Percentiles rank a stretch among this genome's conserved stretches.
These are phyloP conservation scores for Erodium chrysanthum DNA, from an alignment of 441 rosid genomes.

Conservation along the genomic window DNA sequence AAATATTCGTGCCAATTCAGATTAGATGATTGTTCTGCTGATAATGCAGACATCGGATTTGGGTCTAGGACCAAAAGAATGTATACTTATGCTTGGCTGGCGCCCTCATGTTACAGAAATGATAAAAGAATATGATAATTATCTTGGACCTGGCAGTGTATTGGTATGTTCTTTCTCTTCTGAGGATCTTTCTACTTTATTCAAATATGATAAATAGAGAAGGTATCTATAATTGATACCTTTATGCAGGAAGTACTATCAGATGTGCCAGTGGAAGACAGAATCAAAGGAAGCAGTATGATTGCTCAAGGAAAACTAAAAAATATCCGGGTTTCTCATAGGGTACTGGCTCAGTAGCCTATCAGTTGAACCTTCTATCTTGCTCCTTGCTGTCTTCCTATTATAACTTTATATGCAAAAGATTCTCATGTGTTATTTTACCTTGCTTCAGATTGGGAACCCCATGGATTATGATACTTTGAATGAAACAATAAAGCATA, in stretches of 20 bases:
- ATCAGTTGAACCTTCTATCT: background rate
- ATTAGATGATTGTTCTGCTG: constrained; percentile 16
- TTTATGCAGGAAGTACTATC: constrained; percentile 74
- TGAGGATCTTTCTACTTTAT: constrained; percentile 7
- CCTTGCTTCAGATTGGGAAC: constrained; percentile 56
- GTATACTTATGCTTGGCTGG: constrained; percentile 89
- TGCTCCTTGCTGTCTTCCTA: too few relatives aligned
- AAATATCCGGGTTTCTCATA: constrained; percentile 51
- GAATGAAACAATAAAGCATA: constrained; percentile 47
- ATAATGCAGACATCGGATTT: constrained; percentile 53
- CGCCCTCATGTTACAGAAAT: constrained; percentile 74
- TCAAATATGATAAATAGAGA: too few relatives aligned
- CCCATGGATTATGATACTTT: constrained; percentile 71
- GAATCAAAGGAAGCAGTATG: constrained; percentile 34
- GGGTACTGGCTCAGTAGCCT: constrained; percentile 40
- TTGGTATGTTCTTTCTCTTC: constrained; percentile 40
- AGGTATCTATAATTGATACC: too few relatives aligned
- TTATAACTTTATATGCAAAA: background rate
- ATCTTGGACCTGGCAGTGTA: constrained; percentile 91
- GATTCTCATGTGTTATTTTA: constrained; percentile 9
- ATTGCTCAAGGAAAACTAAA: constrained; percentile 38
- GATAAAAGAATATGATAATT: constrained; percentile 87
- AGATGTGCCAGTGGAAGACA: constrained; percentile 68
- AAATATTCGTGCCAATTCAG: constrained; percentile 5
- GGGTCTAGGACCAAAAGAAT: constrained; percentile 66